A percentile compares a stretch with the other conserved stretches of the same genome.
Conservation (phyloP, 2,329 filamentous ascomycete species). For the Trichothecium roseum region DNA sequence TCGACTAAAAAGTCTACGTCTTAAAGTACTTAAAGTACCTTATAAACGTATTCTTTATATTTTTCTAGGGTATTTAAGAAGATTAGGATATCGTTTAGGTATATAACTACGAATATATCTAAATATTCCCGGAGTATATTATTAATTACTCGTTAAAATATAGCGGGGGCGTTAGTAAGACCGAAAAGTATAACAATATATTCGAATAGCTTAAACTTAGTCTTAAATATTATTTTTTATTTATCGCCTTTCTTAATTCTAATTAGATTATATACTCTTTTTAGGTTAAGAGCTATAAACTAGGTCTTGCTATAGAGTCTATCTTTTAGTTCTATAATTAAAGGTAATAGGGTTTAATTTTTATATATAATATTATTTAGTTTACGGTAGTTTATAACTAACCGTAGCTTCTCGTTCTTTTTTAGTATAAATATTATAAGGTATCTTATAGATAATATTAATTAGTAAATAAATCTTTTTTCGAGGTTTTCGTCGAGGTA, state of each 20-base stretch:
- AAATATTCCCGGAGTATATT: conserved; percentile 8
- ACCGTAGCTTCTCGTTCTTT: conserved; percentile 9
- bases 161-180: conserved; percentile 10
- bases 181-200: conserved; percentile 20
- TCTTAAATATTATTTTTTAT: conserved; percentile 22
- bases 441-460: conserved; percentile 5
- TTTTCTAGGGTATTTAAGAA: conserved; percentile 9
- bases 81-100: conserved; percentile 12
- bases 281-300: too few relatives aligned
- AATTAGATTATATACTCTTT: too few relatives aligned
- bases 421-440: conserved; percentile 11
- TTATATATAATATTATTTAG: conserved; percentile 18
- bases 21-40: conserved; percentile 2
- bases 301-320: too few relatives aligned
- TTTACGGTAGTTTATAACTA: conserved; percentile 14
- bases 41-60: too few relatives aligned
- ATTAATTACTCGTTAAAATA: conserved; percentile 11
- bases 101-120: conserved; percentile 9
- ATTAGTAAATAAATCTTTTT: conserved; percentile 9
- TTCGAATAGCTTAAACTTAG: conserved; percentile 19
- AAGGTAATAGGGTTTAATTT: conserved; percentile 10
- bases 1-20: not conserved
- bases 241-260: conserved; percentile 17
- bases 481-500: conserved; percentile 5
- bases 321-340: conserved; percentile 15